Base-by-base conservation (phyloP, 176 grass and related monocot genomes). In the Juncus effusus region DNA sequence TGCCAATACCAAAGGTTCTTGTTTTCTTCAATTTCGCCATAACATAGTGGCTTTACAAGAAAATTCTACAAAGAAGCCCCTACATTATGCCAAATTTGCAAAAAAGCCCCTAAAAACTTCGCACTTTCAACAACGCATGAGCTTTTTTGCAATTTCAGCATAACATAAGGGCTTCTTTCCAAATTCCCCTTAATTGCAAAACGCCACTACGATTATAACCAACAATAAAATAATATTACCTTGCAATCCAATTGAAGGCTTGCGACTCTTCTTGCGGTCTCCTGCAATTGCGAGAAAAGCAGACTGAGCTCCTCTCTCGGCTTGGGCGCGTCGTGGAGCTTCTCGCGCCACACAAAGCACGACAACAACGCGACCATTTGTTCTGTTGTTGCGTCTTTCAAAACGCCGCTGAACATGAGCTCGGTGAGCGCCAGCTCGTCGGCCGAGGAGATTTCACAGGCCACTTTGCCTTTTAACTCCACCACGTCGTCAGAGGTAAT, bases 291-390 rank as follows among this genome's bases (percentile, higher is more conserved):
- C 56, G 62, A 78, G 55, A 78, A 78, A n/a, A 93, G 85, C 54
- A 82, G 45, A 64, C 83, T 75, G 37, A 99, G 88, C 62, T 77
- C 75, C 69, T 99, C 94, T 74, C 88, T 82, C 65, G 88, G 85
- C 59, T 99, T 99, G 2, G 75, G 88, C 28, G 85, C 82, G 75
- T 92, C 85, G 65, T 84, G 77, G 65, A 97, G 76, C 80, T 83
- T 97, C 16, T 97, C 94, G 61, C 89, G 85, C 94, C 88, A 97
- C 10, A 97, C 88, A 69, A 89, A 97, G 79, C 94, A 97, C 38
- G 85, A 97, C 10, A 92, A 88, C 60, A 97, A 72, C 0, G 94
- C 94, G 38, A 92, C 88, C 85, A 97, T 86, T 81, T 97, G 86
- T 61, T 92, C 88, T 10, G 84, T 76, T 7, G 79, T 86, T 56